Evolutionary conservation across 2,329 filamentous ascomycete species (phyloP), one percentile per base, ranked within the genome.

Genomic region (Colletotrichum costaricense): DNA sequence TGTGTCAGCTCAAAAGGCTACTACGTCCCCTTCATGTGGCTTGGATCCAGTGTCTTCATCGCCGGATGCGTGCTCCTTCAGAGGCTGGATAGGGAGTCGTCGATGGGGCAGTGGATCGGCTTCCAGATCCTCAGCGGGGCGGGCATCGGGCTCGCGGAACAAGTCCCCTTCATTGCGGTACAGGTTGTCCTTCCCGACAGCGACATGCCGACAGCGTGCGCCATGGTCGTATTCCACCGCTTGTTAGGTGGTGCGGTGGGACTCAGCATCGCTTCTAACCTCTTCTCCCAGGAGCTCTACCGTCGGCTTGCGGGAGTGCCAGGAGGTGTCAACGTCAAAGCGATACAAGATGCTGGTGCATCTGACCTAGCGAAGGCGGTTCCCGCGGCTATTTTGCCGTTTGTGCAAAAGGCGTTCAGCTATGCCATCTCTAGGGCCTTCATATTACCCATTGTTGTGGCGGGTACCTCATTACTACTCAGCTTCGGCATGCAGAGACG

Each of bases 91-190:
- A 19, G 7, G 14, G 38, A 26, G 8, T 62, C 58, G 58, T n/a
- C 68, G 58, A 6, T 24, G 12, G 65, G 35, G 14, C 22, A 49
- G 55, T 67, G 33, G 55, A 58, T 75, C 22, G 71, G 74, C 9
- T 74, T 74, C 55, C 71, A 74, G 56, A 54, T 72, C 33, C 38
- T 75, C 9, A 42, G 55, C 63, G 67, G 74, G 11, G 19, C 57
- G 14, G 74, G 74, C 67, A 68, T 63, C 49, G 74, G 74, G 1
- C 57, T 75, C 22, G 66, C 60, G 16, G 33, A 54, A 28, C 74
- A 75, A 49, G 66, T 75, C 56, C 63, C 72, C 26, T 63, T 75
- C 16, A 22, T 74, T 26, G 74, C 74, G 33, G 72, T 75, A 14
- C 59, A 75, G 42, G 67, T 71, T 52, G 67, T 76, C 33, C 67